phyloP scores from a whole-genome alignment of 1,139 yeast species.

The Hemisphaericaspora xylofermentans region DNA sequence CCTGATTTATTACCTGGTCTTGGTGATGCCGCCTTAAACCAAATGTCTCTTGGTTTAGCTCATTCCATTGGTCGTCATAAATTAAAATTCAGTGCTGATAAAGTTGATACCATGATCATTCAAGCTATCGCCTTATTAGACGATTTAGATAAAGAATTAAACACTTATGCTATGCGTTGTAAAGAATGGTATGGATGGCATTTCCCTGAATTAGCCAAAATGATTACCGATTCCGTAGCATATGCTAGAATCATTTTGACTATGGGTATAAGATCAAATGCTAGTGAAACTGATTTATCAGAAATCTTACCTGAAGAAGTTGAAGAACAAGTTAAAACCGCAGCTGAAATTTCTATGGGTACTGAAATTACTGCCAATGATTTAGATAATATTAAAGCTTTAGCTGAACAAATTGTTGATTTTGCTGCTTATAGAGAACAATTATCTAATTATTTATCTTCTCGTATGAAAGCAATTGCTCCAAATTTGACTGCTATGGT shows the following conservation, averaged over 20 bases:
- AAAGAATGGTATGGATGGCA: slow-evolving; percentile 99
- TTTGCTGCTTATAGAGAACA: slow-evolving; percentile 91
- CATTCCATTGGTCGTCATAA: slow-evolving; percentile 98
- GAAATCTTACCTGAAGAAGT: slow-evolving; percentile 90
- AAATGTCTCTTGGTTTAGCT: slow-evolving; percentile 96
- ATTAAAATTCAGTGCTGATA: slow-evolving; percentile 95
- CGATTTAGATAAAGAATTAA: slow-evolving; percentile 94
- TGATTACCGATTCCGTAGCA: slow-evolving; percentile 92
- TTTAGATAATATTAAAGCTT: slow-evolving; percentile 83
- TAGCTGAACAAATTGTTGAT: slow-evolving; percentile 93
- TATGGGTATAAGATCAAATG: slow-evolving; percentile 94
- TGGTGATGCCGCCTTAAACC: slow-evolving; percentile 77
- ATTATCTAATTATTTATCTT: slow-evolving; percentile 82
- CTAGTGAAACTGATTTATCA: slow-evolving; percentile 85
- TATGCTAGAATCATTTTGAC: slow-evolving; percentile 87
- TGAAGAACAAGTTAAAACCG: slow-evolving; percentile 76
- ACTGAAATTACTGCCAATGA: slow-evolving; percentile 95
- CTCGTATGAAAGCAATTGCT: slow-evolving; percentile 97
- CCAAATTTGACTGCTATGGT: slow-evolving; percentile 95
- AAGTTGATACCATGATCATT: slow-evolving; percentile 97
- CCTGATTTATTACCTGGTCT: slow-evolving; percentile 95
- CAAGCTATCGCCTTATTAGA: slow-evolving; percentile 97
- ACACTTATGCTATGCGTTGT: slow-evolving; percentile 97
- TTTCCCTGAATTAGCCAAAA: slow-evolving; percentile 96
- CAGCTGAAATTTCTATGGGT: slow-evolving; percentile 98